Base-by-base conservation (phyloP, 2,329 filamentous ascomycete genomes). In the Calonectria leucothoes region DNA sequence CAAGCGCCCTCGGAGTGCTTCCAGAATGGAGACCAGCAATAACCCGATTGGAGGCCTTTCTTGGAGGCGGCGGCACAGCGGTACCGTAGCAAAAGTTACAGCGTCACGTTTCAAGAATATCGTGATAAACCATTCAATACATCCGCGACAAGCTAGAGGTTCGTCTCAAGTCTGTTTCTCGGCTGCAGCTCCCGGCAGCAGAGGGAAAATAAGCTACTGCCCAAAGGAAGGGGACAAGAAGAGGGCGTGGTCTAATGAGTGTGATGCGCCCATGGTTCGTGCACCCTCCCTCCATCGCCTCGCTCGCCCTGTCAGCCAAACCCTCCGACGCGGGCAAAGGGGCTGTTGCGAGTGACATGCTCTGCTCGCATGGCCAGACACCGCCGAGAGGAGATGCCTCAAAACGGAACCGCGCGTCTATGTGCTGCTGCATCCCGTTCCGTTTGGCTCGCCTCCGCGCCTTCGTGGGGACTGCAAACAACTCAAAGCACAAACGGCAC, bases 1-100 rank as follows among this genome's bases (percentile, higher is more conserved):
- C 55, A 59, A 59, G 31, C 55, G 55, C 55, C 33, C 55, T 45
- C 59, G 59, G 35, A 42, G 59, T 63, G 59, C 59, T 63, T 63
- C 59, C 59, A 63, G 59, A 63, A 63, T 33, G 27, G 49, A 52
- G 49, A 29, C 7, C 52, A 59, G 37, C 23, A 63, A 63, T 61
- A 63, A 63, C 66, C 66, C 66, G 66, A 69, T 69, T 69, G 66
- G 66, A 63, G 55, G 66, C 66, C 45, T 52, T 69, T 69, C 52
- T 35, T 25, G 25, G 29, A 20, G 33, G 55, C 55, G 55, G 55
- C 31, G 55, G 55, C 55, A 59, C 55, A 59, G 55, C 39, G 61
- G 27, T 31, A 48, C 39, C 20, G 61, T 15, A 51, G 29, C 63
- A 17, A 35, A 37, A 66, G 45, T 51, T 51, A 52, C 59, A 63